These are phyloP conservation scores for Penicillium cataractarum DNA, from an alignment of 495 filamentous ascomycete species.

Conservation along the genomic window DNA sequence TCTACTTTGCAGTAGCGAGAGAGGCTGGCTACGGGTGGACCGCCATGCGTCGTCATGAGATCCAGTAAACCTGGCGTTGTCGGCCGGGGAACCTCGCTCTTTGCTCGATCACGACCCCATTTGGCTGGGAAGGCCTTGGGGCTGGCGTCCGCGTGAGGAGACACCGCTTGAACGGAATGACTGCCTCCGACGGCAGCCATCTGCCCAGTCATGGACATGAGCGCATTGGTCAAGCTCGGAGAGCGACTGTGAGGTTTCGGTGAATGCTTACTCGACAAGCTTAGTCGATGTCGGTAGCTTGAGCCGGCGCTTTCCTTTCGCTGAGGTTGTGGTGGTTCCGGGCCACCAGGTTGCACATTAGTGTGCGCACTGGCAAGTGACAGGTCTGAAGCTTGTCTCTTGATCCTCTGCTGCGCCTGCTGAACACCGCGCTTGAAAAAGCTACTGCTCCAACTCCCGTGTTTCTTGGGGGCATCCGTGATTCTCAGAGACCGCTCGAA, in stretches of 20 bases:
- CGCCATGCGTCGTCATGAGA: constrained; percentile 53
- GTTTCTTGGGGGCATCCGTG: constrained; percentile 35
- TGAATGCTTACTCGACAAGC: constrained; percentile 57
- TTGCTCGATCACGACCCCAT: constrained; percentile 65
- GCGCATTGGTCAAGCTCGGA: constrained; percentile 64
- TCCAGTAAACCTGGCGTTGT: constrained; percentile 45
- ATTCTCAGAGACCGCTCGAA: constrained; percentile 63
- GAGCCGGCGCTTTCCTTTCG: constrained; percentile 58
- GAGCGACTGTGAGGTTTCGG: constrained; percentile 56
- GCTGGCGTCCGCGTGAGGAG: constrained; percentile 53
- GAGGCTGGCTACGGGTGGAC: constrained; percentile 51
- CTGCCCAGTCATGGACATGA: constrained; percentile 64
- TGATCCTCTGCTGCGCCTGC: constrained; percentile 36
- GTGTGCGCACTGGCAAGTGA: constrained; percentile 34
- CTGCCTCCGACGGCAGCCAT: constrained; percentile 66
- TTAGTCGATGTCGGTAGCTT: constrained; percentile 51
- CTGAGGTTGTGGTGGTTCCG: constrained; percentile 17
- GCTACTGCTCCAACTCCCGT: constrained; percentile 44
- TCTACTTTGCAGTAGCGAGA: constrained; percentile 34
- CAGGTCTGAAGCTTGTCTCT: constrained; percentile 41
- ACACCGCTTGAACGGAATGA: constrained; percentile 52
- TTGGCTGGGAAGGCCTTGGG: constrained; percentile 57
- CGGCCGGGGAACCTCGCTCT: constrained; percentile 68
- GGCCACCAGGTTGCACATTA: constrained; percentile 38
- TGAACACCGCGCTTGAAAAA: constrained; percentile 59